Conservation (phyloP, 805 yeast genomes). For the Komagataella phaffii region DNA sequence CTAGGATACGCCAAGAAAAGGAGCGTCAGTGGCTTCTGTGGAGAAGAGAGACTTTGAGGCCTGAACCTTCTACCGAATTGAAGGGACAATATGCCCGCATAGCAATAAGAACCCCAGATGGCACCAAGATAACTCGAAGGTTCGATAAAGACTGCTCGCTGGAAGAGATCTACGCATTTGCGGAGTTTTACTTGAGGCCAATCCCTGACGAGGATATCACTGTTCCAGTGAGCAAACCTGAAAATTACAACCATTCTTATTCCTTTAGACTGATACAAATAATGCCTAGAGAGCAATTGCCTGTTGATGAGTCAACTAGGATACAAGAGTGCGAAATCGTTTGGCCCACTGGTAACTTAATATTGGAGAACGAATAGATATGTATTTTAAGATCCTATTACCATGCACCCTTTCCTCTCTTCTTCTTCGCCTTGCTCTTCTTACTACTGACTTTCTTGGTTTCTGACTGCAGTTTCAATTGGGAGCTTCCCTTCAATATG, state of each 20-base stretch:
- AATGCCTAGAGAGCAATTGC: slow-evolving; percentile 39
- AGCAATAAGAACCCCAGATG: slow-evolving; percentile 55
- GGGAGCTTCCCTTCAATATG: neutral
- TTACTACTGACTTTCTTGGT: neutral
- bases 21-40: slow-evolving; percentile 33
- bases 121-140: slow-evolving; percentile 40
- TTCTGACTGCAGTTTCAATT: neutral
- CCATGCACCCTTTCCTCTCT: neutral
- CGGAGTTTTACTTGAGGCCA: slow-evolving; percentile 33
- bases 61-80: slow-evolving; percentile 7
- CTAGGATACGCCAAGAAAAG: slow-evolving; percentile 3
- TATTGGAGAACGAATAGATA: slow-evolving; percentile 10
- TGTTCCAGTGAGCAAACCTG: slow-evolving; percentile 16
- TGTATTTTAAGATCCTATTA: neutral
- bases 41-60: slow-evolving; percentile 20
- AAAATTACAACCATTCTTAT: slow-evolving; percentile 29
- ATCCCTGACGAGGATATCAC: slow-evolving; percentile 11
- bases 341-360: slow-evolving; percentile 53
- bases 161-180: slow-evolving; percentile 59
- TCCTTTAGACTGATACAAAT: slow-evolving; percentile 39
- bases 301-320: slow-evolving; percentile 9
- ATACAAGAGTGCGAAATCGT: slow-evolving; percentile 31
- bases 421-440: neutral
- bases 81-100: slow-evolving; percentile 35
- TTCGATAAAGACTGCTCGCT: slow-evolving; percentile 32